Percentiles rank a stretch among this genome's conserved stretches.
Conservation (phyloP, 257 asterid genomes). For the Cynanchum wilfordii region DNA sequence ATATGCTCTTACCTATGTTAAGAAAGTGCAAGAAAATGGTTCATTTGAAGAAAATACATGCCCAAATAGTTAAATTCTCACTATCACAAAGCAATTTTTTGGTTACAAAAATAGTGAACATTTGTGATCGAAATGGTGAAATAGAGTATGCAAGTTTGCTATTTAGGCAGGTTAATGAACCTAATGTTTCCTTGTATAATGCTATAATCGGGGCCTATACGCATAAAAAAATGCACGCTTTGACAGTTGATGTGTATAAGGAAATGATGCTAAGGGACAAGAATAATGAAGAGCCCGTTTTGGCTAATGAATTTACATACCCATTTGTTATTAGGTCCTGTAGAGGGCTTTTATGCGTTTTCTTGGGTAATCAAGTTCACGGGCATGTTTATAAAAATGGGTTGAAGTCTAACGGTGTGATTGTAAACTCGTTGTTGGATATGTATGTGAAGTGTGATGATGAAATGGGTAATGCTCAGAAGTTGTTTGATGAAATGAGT, state of each 20-base stretch:
- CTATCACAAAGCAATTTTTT: slow-evolving; percentile 60
- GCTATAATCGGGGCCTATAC: slow-evolving; percentile 57
- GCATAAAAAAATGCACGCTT: slow-evolving; percentile 30
- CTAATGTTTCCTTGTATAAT: slow-evolving; percentile 51
- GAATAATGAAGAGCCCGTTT: slow-evolving; percentile 20
- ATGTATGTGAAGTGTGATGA: slow-evolving; percentile 69
- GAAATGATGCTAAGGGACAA: slow-evolving; percentile 43
- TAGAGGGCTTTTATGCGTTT: slow-evolving; percentile 39
- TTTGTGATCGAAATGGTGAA: slow-evolving; percentile 54
- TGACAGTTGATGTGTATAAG: slow-evolving; percentile 36
- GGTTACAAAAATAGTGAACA: slow-evolving; percentile 71
- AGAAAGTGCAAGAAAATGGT: slow-evolving; percentile 35
- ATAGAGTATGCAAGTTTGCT: slow-evolving; percentile 49
- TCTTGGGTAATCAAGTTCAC: slow-evolving; percentile 50
- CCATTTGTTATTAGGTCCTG: slow-evolving; percentile 71
- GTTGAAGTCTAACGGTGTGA: slow-evolving; percentile 24
- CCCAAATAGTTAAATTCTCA: slow-evolving; percentile 59
- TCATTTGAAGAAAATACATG: slow-evolving; percentile 54
- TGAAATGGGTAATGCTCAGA: slow-evolving; percentile 37
- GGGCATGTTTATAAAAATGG: slow-evolving; percentile 51
- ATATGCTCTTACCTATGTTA: slow-evolving; percentile 43
- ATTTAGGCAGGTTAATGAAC: slow-evolving; percentile 46
- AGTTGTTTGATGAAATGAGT: slow-evolving; percentile 60
- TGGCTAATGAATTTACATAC: slow-evolving; percentile 60
- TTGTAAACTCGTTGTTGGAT: slow-evolving; percentile 50